Evolutionary conservation across 371 early-diverging fungal genomes (phyloP), one percentile per base, ranked within the genome.

Genomic region (Syncephalastrum monosporum): DNA sequence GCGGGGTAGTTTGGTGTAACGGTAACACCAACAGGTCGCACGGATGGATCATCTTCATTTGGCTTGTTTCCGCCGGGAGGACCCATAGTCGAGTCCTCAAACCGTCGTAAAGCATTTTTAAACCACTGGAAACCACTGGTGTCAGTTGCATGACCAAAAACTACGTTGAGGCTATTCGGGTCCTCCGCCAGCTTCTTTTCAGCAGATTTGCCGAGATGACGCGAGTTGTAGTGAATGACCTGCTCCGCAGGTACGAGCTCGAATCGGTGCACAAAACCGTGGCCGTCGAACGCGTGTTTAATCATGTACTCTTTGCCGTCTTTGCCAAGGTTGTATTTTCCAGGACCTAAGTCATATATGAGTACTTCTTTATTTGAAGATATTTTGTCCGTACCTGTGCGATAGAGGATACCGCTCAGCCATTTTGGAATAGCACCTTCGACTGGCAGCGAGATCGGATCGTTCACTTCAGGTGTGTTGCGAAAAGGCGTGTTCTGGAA

Each of bases 1-100:
- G 78, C 49, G 0, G 85, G 83, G 42, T 75, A 87, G 47, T 82
- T 81, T 4, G 79, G 73, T 0, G 84, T 79, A 4, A 69, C 69
- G 6, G 85, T 82, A 16, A 87, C 86, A 4, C 74, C 79, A 5
- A 84, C 73, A 14, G 47, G n/a, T 3, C 19, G 41, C 13, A 58
- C 48, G 47, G 69, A 67, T 4, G 69, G 65, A 14, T 44, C 52
- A 5, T 27, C 53, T 5, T 50, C 21, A 29, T 44, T 29, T 38
- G 17, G 8, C 7, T 49, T 19, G 24, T 42, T 7, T 6, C 47
- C 25, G 19, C n/a, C n/a, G 57, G 14, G 16, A 3, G 44, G 27
- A 50, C 56, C 56, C 5, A 61, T 17, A 8, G 50, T 12, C 24
- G 44, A 17, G 41, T 12, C 12, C 3, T 44, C 48, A 17, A 56